A percentile compares a stretch with the other conserved stretches of the same genome.
Evolutionary conservation across 2,329 filamentous ascomycete species (phyloP).

Genomic region (Claviceps sp.): DNA sequence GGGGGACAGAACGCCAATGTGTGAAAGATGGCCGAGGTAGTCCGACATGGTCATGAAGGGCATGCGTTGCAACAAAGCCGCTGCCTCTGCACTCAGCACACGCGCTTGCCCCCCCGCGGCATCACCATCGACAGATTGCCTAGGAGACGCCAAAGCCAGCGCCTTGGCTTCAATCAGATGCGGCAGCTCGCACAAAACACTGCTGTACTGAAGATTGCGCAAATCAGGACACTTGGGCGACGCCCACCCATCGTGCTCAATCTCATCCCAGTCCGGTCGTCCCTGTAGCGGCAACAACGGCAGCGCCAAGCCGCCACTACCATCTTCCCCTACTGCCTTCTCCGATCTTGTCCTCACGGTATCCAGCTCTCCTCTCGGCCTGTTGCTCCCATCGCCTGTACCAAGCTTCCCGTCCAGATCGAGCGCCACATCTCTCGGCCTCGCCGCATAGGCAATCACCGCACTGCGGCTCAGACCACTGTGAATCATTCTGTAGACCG

Average conservation of each 20-base stretch:
- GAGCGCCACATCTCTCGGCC: conserved; percentile 16
- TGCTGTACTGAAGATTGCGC: conserved; percentile 68
- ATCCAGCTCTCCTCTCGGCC: conserved; percentile 6
- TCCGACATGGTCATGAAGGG: conserved; percentile 61
- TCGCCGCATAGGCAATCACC: conserved; percentile 58
- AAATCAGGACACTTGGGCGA: conserved; percentile 63
- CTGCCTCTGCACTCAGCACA: conserved; percentile 52
- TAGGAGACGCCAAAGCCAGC: conserved; percentile 60
- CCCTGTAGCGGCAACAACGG: conserved; percentile 36
- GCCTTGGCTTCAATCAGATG: conserved; percentile 87
- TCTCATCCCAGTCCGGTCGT: conserved; percentile 59
- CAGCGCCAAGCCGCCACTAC: conserved; percentile 18
- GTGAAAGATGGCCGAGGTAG: conserved; percentile 60
- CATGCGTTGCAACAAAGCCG: conserved; percentile 58
- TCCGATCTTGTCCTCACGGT: conserved; percentile 23
- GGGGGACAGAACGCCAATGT: conserved; percentile 46
- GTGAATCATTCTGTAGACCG: conserved; percentile 63
- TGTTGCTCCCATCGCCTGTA: conserved; percentile 7
- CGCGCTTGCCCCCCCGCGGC: neutral
- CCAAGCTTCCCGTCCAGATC: conserved; percentile 9
- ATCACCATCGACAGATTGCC: conserved; percentile 14
- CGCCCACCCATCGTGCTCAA: conserved; percentile 81
- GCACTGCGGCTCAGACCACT: conserved; percentile 64
- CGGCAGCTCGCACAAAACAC: conserved; percentile 71
- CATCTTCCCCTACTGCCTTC: neutral